Percentiles rank a stretch among this genome's conserved stretches.
Evolutionary conservation across 2,329 filamentous ascomycete genomes (phyloP).

Genomic region (Clarireedia hainanense): DNA sequence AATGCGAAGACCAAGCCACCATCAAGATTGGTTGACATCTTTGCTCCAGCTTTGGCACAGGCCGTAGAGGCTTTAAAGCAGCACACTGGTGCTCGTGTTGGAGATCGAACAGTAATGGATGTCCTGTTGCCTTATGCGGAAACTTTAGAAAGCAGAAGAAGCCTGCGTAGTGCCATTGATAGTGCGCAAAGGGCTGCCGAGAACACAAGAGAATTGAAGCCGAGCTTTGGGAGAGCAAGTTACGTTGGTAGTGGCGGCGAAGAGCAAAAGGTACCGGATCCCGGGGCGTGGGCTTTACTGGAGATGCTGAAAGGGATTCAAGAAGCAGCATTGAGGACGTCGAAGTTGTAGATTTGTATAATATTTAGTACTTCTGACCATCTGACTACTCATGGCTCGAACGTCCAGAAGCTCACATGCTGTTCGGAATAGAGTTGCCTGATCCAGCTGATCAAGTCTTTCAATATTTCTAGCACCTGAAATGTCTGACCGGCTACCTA

Average conservation of each 20-base stretch:
- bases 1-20: too few species aligned
- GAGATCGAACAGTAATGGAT: conserved; percentile 30
- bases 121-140: conserved; percentile 26
- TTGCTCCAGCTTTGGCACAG: conserved; percentile 16
- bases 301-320: not conserved
- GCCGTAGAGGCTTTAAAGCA: conserved; percentile 23
- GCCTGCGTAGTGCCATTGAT: conserved; percentile 10
- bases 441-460: not conserved
- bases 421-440: not conserved
- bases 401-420: not conserved
- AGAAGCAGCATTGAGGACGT: not conserved
- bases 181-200: too few species aligned
- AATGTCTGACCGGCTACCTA: conserved; percentile 8
- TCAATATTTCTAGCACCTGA: not conserved
- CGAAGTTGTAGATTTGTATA: too few species aligned
- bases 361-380: too few species aligned
- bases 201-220: not conserved
- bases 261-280: not conserved
- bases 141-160: conserved; percentile 29
- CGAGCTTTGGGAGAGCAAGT: not conserved
- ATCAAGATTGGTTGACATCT: conserved; percentile 11
- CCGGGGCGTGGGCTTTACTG: not conserved
- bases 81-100: conserved; percentile 25
- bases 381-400: not conserved
- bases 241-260: not conserved